A percentile compares a stretch with the other conserved stretches of the same genome.
Evolutionary conservation across 2,329 filamentous ascomycete species (phyloP).

Genomic region (Annulohypoxylon truncatum): DNA sequence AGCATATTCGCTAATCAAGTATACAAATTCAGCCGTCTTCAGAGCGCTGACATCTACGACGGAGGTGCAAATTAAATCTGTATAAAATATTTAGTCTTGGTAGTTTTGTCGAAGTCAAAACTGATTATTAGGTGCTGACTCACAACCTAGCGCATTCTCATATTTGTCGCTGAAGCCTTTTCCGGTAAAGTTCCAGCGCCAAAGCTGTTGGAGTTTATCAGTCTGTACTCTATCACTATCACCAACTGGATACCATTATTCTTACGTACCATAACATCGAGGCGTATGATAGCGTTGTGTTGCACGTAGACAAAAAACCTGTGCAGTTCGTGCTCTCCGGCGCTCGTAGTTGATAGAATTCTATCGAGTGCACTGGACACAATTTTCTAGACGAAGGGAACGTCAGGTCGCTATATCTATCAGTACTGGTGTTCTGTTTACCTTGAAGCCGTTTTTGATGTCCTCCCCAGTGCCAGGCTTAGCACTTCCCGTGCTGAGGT

Average conservation of each 20-base stretch:
- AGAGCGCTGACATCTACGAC: conserved; percentile 1
- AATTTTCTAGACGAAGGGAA: background rate
- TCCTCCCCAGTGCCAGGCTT: background rate
- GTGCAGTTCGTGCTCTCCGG: background rate
- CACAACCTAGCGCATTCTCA: conserved; percentile 4
- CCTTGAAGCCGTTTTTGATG: background rate
- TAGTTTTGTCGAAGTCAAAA: too few species aligned
- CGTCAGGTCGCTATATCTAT: background rate
- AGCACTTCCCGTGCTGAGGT: background rate
- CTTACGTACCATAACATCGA: conserved; percentile 4
- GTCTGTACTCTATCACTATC: background rate
- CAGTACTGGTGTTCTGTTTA: background rate
- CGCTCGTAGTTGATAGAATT: background rate
- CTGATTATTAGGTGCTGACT: background rate
- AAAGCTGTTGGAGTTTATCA: background rate
- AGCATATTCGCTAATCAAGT: conserved; percentile 7
- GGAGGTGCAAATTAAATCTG: conserved; percentile 8
- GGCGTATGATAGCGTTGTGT: background rate
- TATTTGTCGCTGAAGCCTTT: conserved; percentile 11
- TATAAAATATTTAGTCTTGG: background rate
- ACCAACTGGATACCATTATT: background rate
- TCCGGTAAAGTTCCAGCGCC: conserved; percentile 6
- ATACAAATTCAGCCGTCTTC: conserved; percentile 1
- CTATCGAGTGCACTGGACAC: background rate
- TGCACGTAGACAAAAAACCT: conserved; percentile 7